These are phyloP conservation scores for Metschnikowia orientalis DNA, from an alignment of 805 yeast genomes.

Conservation along the genomic window DNA sequence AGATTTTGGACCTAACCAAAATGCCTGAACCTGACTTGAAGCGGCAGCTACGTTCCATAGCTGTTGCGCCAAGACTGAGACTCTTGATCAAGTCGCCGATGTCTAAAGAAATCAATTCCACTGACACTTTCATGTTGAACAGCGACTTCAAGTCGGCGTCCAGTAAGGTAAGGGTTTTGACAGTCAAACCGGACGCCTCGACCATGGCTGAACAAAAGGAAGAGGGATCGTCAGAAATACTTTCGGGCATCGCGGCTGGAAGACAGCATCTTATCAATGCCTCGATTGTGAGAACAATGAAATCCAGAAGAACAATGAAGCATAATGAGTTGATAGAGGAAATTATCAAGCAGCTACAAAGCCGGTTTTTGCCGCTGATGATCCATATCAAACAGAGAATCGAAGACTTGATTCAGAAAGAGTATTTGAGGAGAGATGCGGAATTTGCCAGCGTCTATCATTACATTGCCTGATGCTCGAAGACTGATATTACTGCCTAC, in stretches of 20 bases:
- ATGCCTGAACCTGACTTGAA: constrained; percentile 71
- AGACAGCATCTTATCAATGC: constrained; percentile 73
- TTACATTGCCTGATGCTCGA: constrained; percentile 54
- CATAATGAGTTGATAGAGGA: constrained; percentile 69
- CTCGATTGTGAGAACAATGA: constrained; percentile 85
- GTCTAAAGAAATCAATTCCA: constrained; percentile 62
- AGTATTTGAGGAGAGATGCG: constrained; percentile 70
- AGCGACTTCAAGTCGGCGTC: constrained; percentile 63
- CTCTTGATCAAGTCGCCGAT: constrained; percentile 70
- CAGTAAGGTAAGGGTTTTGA: constrained; percentile 67
- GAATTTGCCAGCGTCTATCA: constrained; percentile 57
- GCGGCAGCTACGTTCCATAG: constrained; percentile 76
- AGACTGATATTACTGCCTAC: too few relatives aligned
- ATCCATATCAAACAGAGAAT: constrained; percentile 65
- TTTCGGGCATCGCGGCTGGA: constrained; percentile 56
- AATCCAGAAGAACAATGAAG: constrained; percentile 55
- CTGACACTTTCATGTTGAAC: constrained; percentile 66
- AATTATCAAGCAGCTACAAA: constrained; percentile 52
- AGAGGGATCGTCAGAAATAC: constrained; percentile 48
- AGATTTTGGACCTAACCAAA: constrained; percentile 60
- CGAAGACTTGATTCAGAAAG: constrained; percentile 73
- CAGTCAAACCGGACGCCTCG: constrained; percentile 41
- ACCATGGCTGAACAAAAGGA: constrained; percentile 41
- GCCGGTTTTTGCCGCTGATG: constrained; percentile 67
- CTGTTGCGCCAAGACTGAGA: constrained; percentile 77